Evolutionary conservation across 176 grass and related monocot species (phyloP), one percentile per base, ranked within the genome.

Genomic region (Miscanthus lutarioriparius): DNA sequence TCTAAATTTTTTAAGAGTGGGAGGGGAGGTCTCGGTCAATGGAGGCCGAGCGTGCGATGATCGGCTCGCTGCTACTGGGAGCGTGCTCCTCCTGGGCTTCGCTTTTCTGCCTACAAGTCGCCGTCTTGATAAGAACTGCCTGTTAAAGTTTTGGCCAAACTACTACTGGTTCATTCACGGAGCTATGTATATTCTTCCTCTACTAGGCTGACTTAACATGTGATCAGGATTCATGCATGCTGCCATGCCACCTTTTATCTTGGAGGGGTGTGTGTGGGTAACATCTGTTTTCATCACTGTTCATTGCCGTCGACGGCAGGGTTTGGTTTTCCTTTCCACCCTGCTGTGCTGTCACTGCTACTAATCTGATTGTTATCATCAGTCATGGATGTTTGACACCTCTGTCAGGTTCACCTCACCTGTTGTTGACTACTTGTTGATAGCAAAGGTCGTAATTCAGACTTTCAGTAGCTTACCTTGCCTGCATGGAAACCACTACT

Each of bases 81-180:
- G 80, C 87, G 77, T 90, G 82, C 87, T 89, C 80, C 85, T 63
- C 40, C 79, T 75, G 81, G 91, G 45, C 67, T 83, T 59, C 64
- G 19, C 79, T 75, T 85, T 90, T 94, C 83, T 84, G 73, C 82
- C 86, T 77, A 36, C 78, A 77, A 82, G 88, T 86, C 83, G 61
- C 61, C 37, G 54, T 86, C 83, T 71, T 82, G 88, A 86, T 89
- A 82, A 66, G 72, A 82, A 72, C 88, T 78, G 78, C 30, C 72
- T 82, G 54, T 40, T 70, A 81, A 85, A 82, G 82, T 75, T 75
- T 76, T 45, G 49, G 77, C 64, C 7, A 4, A 64, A 58, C 67
- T 40, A 51, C 74, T 89, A 64, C 74, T 89, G 48, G 77, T 80
- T 76, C 51, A 44, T 64, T 71, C 64, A 25, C 65, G 72, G 28